Evolutionary conservation across 2,329 filamentous ascomycete genomes (phyloP), one percentile per base, ranked within the genome.

Genomic region (Penicillium frequentans): DNA sequence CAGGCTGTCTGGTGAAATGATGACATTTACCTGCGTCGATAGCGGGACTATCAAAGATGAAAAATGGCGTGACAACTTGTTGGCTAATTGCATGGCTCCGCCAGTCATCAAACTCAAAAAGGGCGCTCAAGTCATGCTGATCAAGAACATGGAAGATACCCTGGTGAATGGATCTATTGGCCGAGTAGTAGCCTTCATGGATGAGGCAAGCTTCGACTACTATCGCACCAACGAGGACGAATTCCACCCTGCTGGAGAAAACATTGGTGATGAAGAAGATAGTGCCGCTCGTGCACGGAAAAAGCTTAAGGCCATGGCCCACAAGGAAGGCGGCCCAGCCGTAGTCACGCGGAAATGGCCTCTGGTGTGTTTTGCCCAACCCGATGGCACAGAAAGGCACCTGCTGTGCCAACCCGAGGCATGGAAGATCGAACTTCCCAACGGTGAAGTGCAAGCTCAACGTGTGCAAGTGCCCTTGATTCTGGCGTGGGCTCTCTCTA

Each of bases 371-470:
- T 99, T 99, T 71, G 82, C 86, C 37, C 83, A 91, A 27, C 84
- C 88, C 2, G 91, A 96, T 68, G 93, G 93, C 33, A 88, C 86
- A 0, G 83, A 85, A 44, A 83, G 91, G 55, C 84, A 87, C 57
- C 82, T 98, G 50, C 85, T 98, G 9, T 93, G 92, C 73, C 85
- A 90, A 60, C 89, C 88, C 11, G 95, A 98, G 72, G 85, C 90
- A 35, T 99, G 95, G 95, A 99, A 97, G 74, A 90, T 96, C 26
- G 96, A 99, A 71, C 82, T 96, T n/a, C 95, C 95, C 1, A 96
- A 90, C 55, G 95, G 95, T 47, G 93, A 98, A 72, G 83, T 98
- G 1, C 92, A 96, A 73, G 95, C 95, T 1, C 90, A 91, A 59
- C 89, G 95, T 39, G 84, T 83, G 46, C 90, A 93, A 67, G 75